A percentile compares a stretch with the other conserved stretches of the same genome.
phyloP scores from a whole-genome alignment of 2,329 filamentous ascomycete genomes.

The Sporothrix brunneoviolacea region DNA sequence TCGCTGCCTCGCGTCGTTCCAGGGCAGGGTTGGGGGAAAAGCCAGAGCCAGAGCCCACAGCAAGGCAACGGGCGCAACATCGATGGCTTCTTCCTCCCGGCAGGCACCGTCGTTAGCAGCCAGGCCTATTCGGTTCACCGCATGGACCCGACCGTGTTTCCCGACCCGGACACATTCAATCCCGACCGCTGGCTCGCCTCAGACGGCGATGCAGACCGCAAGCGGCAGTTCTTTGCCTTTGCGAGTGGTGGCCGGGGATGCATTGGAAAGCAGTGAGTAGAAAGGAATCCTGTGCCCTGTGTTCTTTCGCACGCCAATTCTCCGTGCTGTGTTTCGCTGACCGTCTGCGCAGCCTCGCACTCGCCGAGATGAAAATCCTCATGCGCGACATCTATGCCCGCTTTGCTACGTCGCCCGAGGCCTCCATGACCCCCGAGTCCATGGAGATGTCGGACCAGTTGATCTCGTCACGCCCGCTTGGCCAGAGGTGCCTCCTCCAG shows the following conservation, averaged over 20 bases:
- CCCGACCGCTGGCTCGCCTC: slow-evolving; percentile 78
- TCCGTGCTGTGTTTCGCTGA: too few relatives aligned
- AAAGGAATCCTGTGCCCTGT: too few relatives aligned
- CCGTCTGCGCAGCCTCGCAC: slow-evolving; percentile 42
- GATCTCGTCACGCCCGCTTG: slow-evolving; percentile 57
- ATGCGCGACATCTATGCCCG: slow-evolving; percentile 55
- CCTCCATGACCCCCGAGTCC: slow-evolving; percentile 44
- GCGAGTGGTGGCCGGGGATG: slow-evolving; percentile 59
- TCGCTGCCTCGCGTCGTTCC: slow-evolving; percentile 57
- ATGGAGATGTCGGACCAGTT: slow-evolving; percentile 64
- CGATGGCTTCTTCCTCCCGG: slow-evolving; percentile 48
- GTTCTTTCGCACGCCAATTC: too few relatives aligned
- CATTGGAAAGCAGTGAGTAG: slow-evolving; percentile 58
- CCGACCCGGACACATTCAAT: slow-evolving; percentile 67
- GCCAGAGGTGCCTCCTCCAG: slow-evolving; percentile 50
- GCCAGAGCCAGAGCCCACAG: not conserved
- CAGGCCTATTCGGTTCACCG: slow-evolving; percentile 57
- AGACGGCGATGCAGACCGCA: slow-evolving; percentile 65
- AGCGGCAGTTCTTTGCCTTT: slow-evolving; percentile 59
- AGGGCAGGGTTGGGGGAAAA: slow-evolving; percentile 3
- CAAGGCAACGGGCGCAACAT: slow-evolving; percentile 43
- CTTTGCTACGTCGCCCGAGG: slow-evolving; percentile 50
- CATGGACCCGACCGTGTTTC: slow-evolving; percentile 61
- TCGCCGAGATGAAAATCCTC: slow-evolving; percentile 62
- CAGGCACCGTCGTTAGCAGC: slow-evolving; percentile 50